Conservation (phyloP, 2,329 filamentous ascomycete genomes). For the Penicillium sp. region DNA sequence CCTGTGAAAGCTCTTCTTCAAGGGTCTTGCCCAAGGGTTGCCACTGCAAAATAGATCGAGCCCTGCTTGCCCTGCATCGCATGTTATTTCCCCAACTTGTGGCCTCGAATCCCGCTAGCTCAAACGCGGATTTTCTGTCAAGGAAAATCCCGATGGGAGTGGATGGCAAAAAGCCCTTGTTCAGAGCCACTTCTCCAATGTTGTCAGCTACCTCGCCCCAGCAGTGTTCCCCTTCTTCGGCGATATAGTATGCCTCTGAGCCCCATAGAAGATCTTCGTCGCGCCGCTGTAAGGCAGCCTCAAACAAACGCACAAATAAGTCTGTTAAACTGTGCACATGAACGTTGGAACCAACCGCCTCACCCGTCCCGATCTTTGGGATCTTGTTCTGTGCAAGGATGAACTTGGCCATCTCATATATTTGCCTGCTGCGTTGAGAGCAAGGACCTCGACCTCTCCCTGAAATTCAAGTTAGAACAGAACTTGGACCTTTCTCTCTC, state of each 20-base stretch:
- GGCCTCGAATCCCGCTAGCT: constrained; percentile 2
- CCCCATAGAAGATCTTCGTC: constrained; percentile 2
- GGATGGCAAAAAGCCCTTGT: neutral
- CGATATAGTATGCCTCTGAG: constrained; percentile 1
- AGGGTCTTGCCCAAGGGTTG: neutral
- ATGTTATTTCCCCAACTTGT: constrained; percentile 5
- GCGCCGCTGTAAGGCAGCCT: neutral
- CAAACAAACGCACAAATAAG: neutral
- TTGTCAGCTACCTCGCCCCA: constrained; percentile 1
- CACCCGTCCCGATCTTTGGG: constrained; percentile 11
- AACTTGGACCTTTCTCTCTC: neutral
- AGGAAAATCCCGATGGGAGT: neutral
- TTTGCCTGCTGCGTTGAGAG: constrained; percentile 14
- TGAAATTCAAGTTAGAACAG: neutral
- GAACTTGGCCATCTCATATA: constrained; percentile 13
- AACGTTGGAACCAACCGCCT: constrained; percentile 7
- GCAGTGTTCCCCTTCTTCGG: constrained; percentile 3
- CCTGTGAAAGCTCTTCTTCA: neutral
- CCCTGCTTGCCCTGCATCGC: constrained; percentile 1
- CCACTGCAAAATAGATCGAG: neutral
- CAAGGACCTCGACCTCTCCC: constrained; percentile 12
- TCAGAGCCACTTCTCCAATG: neutral
- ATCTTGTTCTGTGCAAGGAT: constrained; percentile 3
- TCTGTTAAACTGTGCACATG: constrained; percentile 2
- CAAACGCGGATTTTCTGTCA: neutral